Evolutionary conservation across 148 eudicot genomes (phyloP).

Genomic region (Amaranthus palmeri): DNA sequence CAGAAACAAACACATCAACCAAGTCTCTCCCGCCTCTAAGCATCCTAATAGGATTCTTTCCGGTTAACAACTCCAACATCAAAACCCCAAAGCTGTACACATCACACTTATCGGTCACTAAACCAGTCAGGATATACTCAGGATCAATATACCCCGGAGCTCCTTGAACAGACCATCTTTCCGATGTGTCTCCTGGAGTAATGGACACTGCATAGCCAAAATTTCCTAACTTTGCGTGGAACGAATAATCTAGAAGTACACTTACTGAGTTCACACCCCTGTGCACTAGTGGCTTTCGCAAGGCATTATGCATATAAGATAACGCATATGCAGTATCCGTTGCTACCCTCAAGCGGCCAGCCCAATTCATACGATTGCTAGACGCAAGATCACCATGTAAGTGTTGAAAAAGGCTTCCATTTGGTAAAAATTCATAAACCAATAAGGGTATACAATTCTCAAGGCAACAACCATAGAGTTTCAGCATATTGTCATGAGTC

Average conservation of each 20-base stretch:
- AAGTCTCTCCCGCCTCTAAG: constrained; percentile 11
- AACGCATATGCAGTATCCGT: constrained; percentile 30
- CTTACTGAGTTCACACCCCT: constrained; percentile 21
- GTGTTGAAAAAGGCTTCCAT: constrained; percentile 9
- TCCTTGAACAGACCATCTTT: constrained; percentile 27
- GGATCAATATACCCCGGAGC: constrained; percentile 37
- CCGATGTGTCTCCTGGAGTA: constrained; percentile 22
- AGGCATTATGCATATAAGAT: constrained; percentile 33
- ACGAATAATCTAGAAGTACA: constrained; percentile 23
- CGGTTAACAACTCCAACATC: constrained; percentile 17
- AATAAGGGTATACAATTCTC: constrained; percentile 27
- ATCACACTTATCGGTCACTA: constrained; percentile 28
- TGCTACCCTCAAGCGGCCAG: constrained; percentile 20
- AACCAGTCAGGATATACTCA: constrained; percentile 16
- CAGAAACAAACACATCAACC: constrained; percentile 22
- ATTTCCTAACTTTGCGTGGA: constrained; percentile 15
- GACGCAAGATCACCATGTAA: constrained; percentile 10
- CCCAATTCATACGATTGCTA: constrained; percentile 17
- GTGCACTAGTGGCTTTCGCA: constrained; percentile 26
- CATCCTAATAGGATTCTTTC: constrained; percentile 18
- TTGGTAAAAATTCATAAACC: constrained; percentile 13
- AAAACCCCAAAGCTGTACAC: constrained; percentile 31
- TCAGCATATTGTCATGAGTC: constrained; percentile 17
- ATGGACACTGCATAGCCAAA: constrained; percentile 26
- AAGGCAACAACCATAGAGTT: constrained; percentile 30